These are phyloP conservation scores for Neolentinus lepideus DNA, from an alignment of 1,284 basidiomycete species.

Conservation along the genomic window DNA sequence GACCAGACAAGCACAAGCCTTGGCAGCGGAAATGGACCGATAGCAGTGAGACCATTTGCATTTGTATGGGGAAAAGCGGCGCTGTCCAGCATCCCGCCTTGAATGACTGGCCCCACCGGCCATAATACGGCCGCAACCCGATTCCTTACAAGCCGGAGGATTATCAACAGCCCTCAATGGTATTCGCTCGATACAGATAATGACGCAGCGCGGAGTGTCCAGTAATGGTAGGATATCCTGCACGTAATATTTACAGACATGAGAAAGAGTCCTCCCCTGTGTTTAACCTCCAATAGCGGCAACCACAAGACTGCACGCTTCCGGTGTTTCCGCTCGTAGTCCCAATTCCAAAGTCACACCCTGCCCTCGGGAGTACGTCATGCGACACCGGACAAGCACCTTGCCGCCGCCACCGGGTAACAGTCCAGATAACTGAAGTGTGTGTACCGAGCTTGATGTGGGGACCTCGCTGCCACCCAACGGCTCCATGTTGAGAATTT, in stretches of 20 bases:
- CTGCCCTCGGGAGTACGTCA: constrained; percentile 87
- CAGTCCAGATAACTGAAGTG: constrained; percentile 87
- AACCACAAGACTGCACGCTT: constrained; percentile 82
- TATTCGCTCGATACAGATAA: background rate
- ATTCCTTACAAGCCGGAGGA: background rate
- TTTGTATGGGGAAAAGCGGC: constrained; percentile 1
- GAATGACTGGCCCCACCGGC: background rate
- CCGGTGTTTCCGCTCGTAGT: constrained; percentile 89
- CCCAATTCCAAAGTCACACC: constrained; percentile 95
- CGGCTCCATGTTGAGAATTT: constrained; percentile 95
- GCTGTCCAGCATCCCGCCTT: background rate
- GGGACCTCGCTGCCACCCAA: constrained; percentile 85
- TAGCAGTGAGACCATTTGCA: constrained; percentile 9
- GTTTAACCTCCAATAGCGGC: constrained; percentile 78
- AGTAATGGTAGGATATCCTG: background rate
- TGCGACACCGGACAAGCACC: constrained; percentile 88
- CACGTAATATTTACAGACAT: constrained; percentile 3
- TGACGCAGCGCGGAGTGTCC: background rate
- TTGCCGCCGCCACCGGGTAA: constrained; percentile 89
- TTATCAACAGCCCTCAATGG: background rate
- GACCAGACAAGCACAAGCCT: constrained; percentile 4
- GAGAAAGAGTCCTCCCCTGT: constrained; percentile 6
- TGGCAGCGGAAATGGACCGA: background rate
- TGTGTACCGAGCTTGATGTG: constrained; percentile 84
- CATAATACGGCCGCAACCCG: background rate